phyloP scores from a whole-genome alignment of 305 asterid species.

The Solanum chacoense region DNA sequence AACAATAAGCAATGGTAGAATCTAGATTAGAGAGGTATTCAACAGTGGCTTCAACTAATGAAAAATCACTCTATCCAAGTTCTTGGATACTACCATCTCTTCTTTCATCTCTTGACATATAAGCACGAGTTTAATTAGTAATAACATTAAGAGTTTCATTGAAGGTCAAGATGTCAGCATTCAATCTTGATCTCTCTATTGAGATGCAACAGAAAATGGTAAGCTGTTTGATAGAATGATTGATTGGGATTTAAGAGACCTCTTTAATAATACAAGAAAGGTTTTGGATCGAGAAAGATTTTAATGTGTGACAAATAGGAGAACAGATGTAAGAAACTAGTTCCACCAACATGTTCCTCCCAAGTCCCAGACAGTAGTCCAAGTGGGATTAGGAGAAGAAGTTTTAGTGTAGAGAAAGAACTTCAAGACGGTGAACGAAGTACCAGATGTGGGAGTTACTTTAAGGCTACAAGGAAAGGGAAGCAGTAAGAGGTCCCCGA shows the following conservation, averaged over 20 bases:
- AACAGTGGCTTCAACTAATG: background rate
- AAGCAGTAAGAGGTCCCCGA: background rate
- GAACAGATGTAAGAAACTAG: background rate
- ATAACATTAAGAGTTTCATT: background rate
- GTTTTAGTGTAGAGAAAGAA: background rate
- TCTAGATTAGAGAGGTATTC: background rate
- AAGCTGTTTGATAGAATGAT: background rate
- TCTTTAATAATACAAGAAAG: background rate
- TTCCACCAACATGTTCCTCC: background rate
- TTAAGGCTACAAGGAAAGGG: background rate
- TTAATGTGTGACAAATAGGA: background rate
- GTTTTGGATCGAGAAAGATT: background rate
- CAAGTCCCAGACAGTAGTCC: background rate
- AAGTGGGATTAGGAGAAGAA: background rate
- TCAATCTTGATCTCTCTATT: background rate
- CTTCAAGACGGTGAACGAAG: background rate
- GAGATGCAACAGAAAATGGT: background rate
- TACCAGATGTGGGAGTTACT: background rate
- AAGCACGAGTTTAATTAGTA: background rate
- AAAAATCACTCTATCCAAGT: rapidly evolving
- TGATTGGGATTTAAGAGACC: background rate
- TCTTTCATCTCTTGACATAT: background rate
- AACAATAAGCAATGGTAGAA: background rate
- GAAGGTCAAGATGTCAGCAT: background rate
- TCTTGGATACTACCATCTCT: background rate